Evolutionary conservation across 768 basidiomycete genomes (phyloP), one percentile per base, ranked within the genome.

Genomic region (Lentinula edodes): DNA sequence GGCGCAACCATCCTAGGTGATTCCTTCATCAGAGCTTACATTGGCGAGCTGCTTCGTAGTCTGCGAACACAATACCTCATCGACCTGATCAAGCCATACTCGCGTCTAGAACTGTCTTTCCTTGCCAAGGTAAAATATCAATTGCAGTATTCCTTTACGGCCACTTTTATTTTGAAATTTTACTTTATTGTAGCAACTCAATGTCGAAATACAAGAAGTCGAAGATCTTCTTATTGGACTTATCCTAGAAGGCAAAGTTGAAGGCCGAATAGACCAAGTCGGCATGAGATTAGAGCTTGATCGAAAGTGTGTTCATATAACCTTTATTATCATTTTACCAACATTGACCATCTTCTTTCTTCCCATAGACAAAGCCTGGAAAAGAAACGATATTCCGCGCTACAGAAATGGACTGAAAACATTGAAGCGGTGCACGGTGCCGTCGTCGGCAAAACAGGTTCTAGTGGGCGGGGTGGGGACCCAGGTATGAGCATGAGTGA

Each of bases 41-140:
- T 98, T 57, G 95, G 95, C 64, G 97, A 98, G 73, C 87, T 99
- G 18, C 81, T 99, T 62, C 90, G 91, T 56, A 95, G 93, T 70
- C 76, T 99, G 61, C 84, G 97, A 6, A 98, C 97, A 0, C 94
- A 96, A 69, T 99, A 98, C 71, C 84, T 99, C 66, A 94, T 98
- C 66, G 97, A 98, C 70, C 85, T 98, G 63, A 97, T 98, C 79
- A 96, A 95, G 72, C 95, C 97, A 7, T 99, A 99, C 76, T 95
- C 93, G 0, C 83, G 96, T 36, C 82, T 99, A 35, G 96, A 98
- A 72, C 81, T 98, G 45, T 84, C 89, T 18, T 97, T 95, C 81
- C 84, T 99, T 5, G 95, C 93, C 38, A 93, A 91, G 80, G 95
- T 91, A 36, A 54, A 3, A 64, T 53, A 77, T 68, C 10, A 7